Percentiles rank a stretch among this genome's conserved stretches.
These are phyloP conservation scores for Starmera stellimalicola DNA, from an alignment of 1,139 yeast species.

Conservation along the genomic window DNA sequence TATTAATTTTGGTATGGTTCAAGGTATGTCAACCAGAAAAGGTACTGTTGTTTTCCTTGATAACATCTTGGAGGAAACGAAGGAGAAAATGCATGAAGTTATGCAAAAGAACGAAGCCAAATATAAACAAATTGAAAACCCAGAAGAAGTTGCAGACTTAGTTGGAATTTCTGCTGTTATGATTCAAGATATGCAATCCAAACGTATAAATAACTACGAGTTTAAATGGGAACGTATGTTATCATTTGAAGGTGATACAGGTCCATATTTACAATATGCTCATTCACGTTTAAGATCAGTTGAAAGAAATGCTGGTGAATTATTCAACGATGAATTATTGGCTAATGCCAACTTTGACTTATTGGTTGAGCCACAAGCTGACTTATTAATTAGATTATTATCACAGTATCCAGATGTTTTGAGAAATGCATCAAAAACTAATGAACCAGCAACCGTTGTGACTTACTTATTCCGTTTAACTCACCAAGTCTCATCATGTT, in stretches of 20 bases:
- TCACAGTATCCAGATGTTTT: constrained; percentile 90
- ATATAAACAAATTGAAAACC: constrained; percentile 89
- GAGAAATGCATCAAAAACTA: constrained; percentile 72
- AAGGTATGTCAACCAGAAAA: constrained; percentile 97
- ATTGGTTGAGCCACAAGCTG: constrained; percentile 71
- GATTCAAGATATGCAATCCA: constrained; percentile 99
- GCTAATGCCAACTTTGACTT: constrained; percentile 59
- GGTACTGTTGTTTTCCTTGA: constrained; percentile 98
- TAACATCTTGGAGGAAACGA: constrained; percentile 87
- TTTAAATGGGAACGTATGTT: constrained; percentile 99
- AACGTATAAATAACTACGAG: constrained; percentile 91
- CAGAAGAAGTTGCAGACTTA: constrained; percentile 91
- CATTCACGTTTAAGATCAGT: constrained; percentile 95
- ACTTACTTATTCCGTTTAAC: constrained; percentile 89
- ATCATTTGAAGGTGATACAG: constrained; percentile 98
- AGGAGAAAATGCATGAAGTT: constrained; percentile 93
- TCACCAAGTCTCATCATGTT: constrained; percentile 91
- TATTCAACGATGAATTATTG: constrained; percentile 30
- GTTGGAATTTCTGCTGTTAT: constrained; percentile 96
- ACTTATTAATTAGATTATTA: constrained; percentile 62
- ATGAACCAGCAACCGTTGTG: constrained; percentile 91
- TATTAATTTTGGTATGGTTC: constrained; percentile 95
- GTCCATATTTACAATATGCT: constrained; percentile 97
- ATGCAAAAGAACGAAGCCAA: constrained; percentile 90
- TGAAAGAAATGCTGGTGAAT: constrained; percentile 66